phyloP scores from a whole-genome alignment of 139 green algal genomes.

The Pleodorina starrii region DNA sequence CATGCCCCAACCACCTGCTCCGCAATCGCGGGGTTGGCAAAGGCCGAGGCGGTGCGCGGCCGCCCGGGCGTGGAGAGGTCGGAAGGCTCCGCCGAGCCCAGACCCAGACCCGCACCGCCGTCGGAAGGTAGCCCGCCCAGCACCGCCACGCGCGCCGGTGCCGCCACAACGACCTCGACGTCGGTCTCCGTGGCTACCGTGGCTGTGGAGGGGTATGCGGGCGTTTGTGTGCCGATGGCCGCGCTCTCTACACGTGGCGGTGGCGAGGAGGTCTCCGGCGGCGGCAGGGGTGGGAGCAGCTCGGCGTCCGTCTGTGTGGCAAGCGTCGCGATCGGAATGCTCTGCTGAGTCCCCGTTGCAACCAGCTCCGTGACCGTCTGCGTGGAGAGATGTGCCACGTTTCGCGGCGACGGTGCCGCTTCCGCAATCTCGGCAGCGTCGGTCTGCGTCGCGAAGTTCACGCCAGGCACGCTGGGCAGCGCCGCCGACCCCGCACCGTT shows the following conservation, averaged over 20 bases:
- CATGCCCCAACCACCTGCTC: conserved; percentile 9
- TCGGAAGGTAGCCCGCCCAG: background rate
- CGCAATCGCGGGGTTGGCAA: background rate
- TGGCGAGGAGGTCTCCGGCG: background rate
- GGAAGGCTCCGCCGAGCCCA: too few relatives aligned
- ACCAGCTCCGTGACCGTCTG: background rate
- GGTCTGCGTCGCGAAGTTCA: conserved; percentile 13
- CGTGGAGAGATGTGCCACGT: background rate
- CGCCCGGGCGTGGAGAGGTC: background rate
- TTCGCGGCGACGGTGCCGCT: background rate
- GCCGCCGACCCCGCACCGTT: background rate
- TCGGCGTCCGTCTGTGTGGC: background rate
- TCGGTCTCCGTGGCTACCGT: background rate
- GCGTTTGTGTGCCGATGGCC: conserved; percentile 6
- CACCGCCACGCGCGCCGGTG: background rate
- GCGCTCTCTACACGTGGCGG: background rate
- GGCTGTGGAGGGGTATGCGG: background rate
- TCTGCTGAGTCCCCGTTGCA: background rate
- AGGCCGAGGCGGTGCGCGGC: background rate
- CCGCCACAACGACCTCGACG: background rate
- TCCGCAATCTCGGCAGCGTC: background rate
- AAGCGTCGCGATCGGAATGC: background rate
- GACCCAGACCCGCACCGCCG: too few relatives aligned
- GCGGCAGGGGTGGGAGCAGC: background rate
- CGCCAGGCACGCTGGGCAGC: background rate